Percentiles rank a stretch among this genome's conserved stretches.
These are phyloP conservation scores for Suillus clintonianus DNA, from an alignment of 768 basidiomycete genomes.

Conservation along the genomic window DNA sequence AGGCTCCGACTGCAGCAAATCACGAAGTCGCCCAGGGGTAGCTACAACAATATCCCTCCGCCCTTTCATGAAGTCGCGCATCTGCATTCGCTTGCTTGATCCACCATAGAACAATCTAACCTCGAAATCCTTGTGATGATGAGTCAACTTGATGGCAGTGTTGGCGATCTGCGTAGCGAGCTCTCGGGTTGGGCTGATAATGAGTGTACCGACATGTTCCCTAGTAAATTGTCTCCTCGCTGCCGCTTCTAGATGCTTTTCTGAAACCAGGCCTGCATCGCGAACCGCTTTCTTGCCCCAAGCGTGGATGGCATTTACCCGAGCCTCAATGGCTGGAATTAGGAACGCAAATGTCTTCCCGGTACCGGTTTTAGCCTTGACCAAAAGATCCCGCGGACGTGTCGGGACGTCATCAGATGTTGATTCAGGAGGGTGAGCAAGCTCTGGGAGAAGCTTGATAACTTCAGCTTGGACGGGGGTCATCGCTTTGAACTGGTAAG, in stretches of 20 bases:
- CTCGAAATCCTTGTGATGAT: constrained; percentile 62
- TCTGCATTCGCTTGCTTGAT: constrained; percentile 60
- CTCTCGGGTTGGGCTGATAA: constrained; percentile 90
- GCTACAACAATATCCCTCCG: constrained; percentile 83
- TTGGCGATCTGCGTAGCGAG: constrained; percentile 87
- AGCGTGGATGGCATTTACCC: constrained; percentile 58
- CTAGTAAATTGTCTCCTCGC: constrained; percentile 43
- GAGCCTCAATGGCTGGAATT: constrained; percentile 80
- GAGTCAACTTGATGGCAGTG: constrained; percentile 70
- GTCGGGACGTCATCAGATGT: constrained; percentile 9
- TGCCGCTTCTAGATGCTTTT: constrained; percentile 27
- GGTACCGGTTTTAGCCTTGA: constrained; percentile 87
- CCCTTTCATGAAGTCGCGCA: constrained; percentile 63
- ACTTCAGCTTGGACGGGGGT: constrained; percentile 83
- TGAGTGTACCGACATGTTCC: constrained; percentile 64
- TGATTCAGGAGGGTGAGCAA: constrained; percentile 55
- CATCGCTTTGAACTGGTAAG: constrained; percentile 74
- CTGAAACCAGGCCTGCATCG: constrained; percentile 43
- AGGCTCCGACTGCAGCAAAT: constrained; percentile 63
- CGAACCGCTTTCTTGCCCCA: constrained; percentile 40
- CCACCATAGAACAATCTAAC: constrained; percentile 83
- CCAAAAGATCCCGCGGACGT: constrained; percentile 66
- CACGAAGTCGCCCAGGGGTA: constrained; percentile 86
- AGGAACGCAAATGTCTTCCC: constrained; percentile 91
- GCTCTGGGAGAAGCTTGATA: constrained; percentile 68